These are phyloP conservation scores for Lenzites betulinus DNA, from an alignment of 768 basidiomycete species.

Conservation along the genomic window DNA sequence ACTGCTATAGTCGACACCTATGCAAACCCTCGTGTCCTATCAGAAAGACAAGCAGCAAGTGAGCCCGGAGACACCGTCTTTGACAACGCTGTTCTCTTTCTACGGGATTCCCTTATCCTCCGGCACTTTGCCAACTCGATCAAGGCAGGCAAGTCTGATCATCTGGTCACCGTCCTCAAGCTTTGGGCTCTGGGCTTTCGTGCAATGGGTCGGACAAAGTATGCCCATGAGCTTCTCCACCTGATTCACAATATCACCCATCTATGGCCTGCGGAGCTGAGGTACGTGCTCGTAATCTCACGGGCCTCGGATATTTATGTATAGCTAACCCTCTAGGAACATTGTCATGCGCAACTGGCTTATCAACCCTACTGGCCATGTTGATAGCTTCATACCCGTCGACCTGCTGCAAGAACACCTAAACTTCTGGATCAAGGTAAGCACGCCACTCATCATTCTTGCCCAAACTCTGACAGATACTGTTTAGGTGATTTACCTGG, in stretches of 20 bases:
- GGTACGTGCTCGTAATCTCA: too few relatives aligned
- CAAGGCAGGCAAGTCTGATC: conserved; percentile 34
- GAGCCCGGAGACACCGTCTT: conserved; percentile 17
- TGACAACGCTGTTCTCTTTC: conserved; percentile 30
- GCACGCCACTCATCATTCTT: too few relatives aligned
- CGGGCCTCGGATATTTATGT: too few relatives aligned
- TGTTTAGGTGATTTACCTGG: conserved; percentile 32
- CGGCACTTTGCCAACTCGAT: conserved; percentile 35
- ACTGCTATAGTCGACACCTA: conserved; percentile 29
- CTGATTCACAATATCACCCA: neutral
- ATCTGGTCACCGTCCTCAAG: conserved; percentile 32
- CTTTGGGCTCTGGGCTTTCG: conserved; percentile 32
- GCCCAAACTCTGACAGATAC: conserved; percentile 4
- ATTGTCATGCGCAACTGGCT: conserved; percentile 39
- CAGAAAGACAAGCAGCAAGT: too few relatives aligned
- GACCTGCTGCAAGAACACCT: conserved; percentile 39
- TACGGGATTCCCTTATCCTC: conserved; percentile 33
- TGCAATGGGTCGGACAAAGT: conserved; percentile 37
- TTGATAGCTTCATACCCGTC: conserved; percentile 28
- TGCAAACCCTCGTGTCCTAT: neutral
- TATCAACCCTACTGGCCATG: conserved; percentile 30
- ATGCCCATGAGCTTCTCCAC: conserved; percentile 31
- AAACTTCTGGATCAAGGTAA: conserved; percentile 38
- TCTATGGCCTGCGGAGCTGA: conserved; percentile 28
- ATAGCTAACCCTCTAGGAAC: conserved; percentile 17